phyloP scores from a whole-genome alignment of 495 filamentous ascomycete genomes.

The Lophium mytilinum region DNA sequence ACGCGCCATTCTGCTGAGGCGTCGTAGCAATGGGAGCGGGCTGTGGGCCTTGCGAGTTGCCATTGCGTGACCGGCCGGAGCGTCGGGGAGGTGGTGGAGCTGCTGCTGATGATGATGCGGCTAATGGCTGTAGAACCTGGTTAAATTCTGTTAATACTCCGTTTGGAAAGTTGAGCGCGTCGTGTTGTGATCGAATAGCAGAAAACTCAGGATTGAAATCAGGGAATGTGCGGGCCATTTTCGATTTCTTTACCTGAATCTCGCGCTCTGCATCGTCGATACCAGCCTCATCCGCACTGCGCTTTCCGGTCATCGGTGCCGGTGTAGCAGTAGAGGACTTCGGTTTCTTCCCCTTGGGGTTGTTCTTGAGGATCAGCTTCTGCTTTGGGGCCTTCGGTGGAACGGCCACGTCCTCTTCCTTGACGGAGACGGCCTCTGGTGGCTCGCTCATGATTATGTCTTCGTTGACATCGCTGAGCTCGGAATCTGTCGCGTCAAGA shows the following conservation, averaged over 20 bases:
- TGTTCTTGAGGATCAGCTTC: background rate
- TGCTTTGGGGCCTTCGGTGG: constrained; percentile 1
- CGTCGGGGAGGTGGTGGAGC: background rate
- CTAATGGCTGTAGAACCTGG: background rate
- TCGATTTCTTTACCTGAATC: constrained; percentile 1
- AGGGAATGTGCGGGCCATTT: constrained; percentile 5
- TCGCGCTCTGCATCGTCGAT: constrained; percentile 2
- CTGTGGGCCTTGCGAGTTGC: background rate
- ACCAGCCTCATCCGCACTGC: constrained; percentile 5
- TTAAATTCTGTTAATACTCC: background rate
- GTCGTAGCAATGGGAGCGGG: background rate
- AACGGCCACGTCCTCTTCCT: constrained; percentile 6
- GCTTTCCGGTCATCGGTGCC: constrained; percentile 11
- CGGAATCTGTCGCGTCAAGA: constrained; percentile 11
- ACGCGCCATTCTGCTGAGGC: background rate
- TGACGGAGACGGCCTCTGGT: constrained; percentile 3
- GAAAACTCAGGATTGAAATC: constrained; percentile 8
- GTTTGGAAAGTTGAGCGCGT: background rate
- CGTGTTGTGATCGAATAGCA: constrained; percentile 19
- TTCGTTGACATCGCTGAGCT: constrained; percentile 25
- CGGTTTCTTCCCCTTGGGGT: constrained; percentile 11
- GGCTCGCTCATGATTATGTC: constrained; percentile 17
- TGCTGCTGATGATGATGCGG: background rate
- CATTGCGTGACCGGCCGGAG: background rate
- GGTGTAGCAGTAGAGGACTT: constrained; percentile 4